These are phyloP conservation scores for Claviceps lovelessii DNA, from an alignment of 2,329 filamentous ascomycete genomes.

Conservation along the genomic window DNA sequence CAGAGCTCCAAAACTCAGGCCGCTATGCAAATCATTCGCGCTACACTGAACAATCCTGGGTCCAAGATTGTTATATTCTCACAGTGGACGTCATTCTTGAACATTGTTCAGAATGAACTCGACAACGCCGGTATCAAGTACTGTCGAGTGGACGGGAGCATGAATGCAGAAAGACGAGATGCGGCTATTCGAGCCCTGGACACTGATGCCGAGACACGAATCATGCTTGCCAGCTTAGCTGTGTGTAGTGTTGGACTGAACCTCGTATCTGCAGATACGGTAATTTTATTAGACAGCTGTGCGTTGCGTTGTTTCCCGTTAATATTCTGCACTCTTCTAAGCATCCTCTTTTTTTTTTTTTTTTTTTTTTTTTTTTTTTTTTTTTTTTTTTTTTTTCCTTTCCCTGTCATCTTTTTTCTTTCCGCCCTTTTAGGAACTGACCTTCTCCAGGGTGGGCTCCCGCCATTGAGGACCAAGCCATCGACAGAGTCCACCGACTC, in stretches of 20 bases:
- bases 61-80: constrained; percentile 63
- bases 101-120: constrained; percentile 57
- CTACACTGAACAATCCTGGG: constrained; percentile 46
- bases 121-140: constrained; percentile 44
- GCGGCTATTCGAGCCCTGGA: constrained; percentile 53
- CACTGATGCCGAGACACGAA: constrained; percentile 48
- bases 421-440: neutral
- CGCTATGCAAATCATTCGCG: constrained; percentile 58
- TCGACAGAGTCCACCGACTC: constrained; percentile 75
- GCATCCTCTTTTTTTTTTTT: neutral
- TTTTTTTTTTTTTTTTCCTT: neutral
- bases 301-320: constrained; percentile 13
- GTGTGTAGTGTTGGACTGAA: constrained; percentile 81
- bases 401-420: neutral
- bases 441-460: constrained; percentile 61
- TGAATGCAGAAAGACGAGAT: constrained; percentile 59
- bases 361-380: neutral
- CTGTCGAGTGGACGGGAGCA: constrained; percentile 66
- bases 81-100: constrained; percentile 64
- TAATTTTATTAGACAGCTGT: constrained; percentile 68
- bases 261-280: constrained; percentile 71
- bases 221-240: constrained; percentile 68
- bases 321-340: neutral
- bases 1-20: constrained; percentile 75
- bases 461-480: constrained; percentile 80